Percentiles rank a stretch among this genome's conserved stretches.
Conservation (phyloP, 202 grass and related monocot genomes). For the Bolboschoenoplectus hybrid region DNA sequence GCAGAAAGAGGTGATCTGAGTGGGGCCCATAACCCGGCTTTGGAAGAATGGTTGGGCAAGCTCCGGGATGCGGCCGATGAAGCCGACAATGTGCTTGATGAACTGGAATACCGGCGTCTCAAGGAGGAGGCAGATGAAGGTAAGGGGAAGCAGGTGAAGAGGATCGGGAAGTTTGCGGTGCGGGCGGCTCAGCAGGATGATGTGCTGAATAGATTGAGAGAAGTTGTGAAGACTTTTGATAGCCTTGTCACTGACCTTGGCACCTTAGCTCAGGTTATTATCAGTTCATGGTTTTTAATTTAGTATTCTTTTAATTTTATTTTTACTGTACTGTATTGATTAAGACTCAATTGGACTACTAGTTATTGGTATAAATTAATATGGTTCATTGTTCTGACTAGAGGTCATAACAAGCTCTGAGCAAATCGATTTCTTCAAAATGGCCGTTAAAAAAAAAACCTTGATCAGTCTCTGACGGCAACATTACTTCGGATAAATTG, state of each 20-base stretch:
- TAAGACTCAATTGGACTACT: neutral
- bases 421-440: neutral
- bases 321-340: neutral
- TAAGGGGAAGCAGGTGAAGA: neutral
- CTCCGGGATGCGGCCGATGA: neutral
- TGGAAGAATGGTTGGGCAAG: neutral
- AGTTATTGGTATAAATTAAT: neutral
- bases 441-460: neutral
- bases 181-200: conserved; percentile 13
- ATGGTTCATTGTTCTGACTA: neutral
- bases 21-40: neutral
- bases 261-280: neutral
- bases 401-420: neutral
- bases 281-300: neutral
- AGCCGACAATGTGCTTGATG: conserved; percentile 20
- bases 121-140: neutral
- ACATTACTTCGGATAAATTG: neutral
- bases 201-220: conserved; percentile 1
- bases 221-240: conserved; percentile 23
- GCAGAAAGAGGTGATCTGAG: neutral
- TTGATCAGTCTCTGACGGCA: no score
- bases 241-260: neutral
- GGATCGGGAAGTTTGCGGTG: neutral
- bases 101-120: neutral
- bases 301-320: neutral